Base-by-base conservation (phyloP, 2,329 filamentous ascomycete genomes). In the Xylariaceae sp. region DNA sequence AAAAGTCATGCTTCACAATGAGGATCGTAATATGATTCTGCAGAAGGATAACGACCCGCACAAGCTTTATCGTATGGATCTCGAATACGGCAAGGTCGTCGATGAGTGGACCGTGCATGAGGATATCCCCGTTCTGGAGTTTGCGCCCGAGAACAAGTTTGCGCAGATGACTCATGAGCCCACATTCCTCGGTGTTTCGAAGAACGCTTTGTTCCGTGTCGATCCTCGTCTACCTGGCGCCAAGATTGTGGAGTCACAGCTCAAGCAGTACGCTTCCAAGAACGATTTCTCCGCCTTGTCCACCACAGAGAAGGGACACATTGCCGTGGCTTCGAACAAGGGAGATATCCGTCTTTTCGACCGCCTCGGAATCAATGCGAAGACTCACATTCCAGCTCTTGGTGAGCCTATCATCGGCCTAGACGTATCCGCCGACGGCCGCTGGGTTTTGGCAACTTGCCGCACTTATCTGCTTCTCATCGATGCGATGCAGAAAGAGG, bases 101-200 rank as follows among this genome's bases (percentile, higher is more conserved):
- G 94, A 99, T 70, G 94, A 99, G 75, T 99, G 94, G 94, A 96
- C 96, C 68, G 84, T 99, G 11, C 93, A 99, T 71, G 93, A 99
- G 63, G 90, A 97, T 72, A 97, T 99, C 57, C 88, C 90, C 0
- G 90, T 97, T 62, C 86, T 90, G 57, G 94, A 88, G 8, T 97
- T 97, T 74, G 90, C 90, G 0, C 94, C 94, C 0, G 92, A 97
- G 74, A 96, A 88, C 82, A 99, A 99, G 84, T 99, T 97, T 70
- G 87, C 94, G 1, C 94, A 99, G 77, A 96, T 96, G 88, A 97
- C 92, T 0, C 86, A 88, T 61, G 92, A 96, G 72, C 92, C 96
- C 70, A 95, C 94, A 0, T 97, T 99, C 80, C 79, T 99, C 8
- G 94, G 94, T 76, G 85, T 96, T 30, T 97, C 92, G 7, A 84